Base-by-base conservation (phyloP, 306 rosid species). In the Pueraria montana region DNA sequence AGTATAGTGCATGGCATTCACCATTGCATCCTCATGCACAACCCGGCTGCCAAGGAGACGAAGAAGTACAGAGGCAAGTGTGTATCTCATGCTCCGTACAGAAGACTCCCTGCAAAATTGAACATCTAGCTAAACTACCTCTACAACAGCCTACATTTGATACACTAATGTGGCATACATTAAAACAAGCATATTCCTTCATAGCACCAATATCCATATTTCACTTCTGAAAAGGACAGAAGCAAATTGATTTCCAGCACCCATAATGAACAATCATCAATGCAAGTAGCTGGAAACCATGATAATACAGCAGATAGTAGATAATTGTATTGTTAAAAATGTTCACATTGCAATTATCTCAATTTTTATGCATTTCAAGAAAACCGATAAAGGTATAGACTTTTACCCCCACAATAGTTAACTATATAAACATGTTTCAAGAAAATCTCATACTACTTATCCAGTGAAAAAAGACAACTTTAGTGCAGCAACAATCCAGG, bases 41-140 rank as follows among this genome's bases (percentile, higher is more conserved):
- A 93, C 85, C 80, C 91, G 91, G 62, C 85, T 93, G 56, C 97
- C 92, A 49, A 95, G 92, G 36, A 95, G 94, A 58, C 94, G 95
- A 59, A 95, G 91, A 87, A 93, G 87, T 52, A 90, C 97, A 59
- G 91, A 74, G 66, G 98, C 91, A 86, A 95, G 97, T 58, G 67
- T 79, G 58, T 89, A 85, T 87, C 95, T 91, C 95, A 89, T 70
- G 85, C 88, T 92, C 85, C 90, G 86, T 42, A 87, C 89, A 6
- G 97, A 91, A 71, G 97, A 89, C 84, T 90, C 97, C 92, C 98
- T 95, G 89, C 83, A 78, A 91, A 53, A 74, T 82, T 61, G 30
- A 84, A 82, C n/a, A 77, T 69, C 20, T 27, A 17, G 65, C 30
- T 73, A 45, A 78, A 50, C 11, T 50, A 74, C 72, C n/a, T 49